Percentiles rank a stretch among this genome's conserved stretches.
Evolutionary conservation across 805 yeast species (phyloP).

Genomic region (Yarrowia sp.): DNA sequence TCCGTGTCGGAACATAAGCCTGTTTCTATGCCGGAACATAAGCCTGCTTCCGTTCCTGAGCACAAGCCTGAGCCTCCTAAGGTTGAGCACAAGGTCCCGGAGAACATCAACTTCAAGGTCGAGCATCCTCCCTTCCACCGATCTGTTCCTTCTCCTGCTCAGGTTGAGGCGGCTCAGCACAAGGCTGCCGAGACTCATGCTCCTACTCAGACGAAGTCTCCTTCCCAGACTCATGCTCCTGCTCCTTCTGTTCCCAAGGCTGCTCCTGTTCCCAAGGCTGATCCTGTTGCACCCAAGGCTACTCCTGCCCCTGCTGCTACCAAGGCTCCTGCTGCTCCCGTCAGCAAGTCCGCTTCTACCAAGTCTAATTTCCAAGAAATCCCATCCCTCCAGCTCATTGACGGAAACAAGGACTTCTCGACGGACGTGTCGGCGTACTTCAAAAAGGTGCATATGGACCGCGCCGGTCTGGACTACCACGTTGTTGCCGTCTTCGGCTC

Average conservation of each 20-base stretch:
- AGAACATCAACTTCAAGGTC: no score
- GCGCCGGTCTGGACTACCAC: slow-evolving; percentile 73
- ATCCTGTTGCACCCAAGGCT: background rate
- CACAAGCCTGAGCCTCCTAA: background rate
- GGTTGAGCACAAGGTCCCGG: no score
- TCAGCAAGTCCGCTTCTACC: no score
- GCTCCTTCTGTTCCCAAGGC: background rate
- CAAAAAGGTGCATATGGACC: slow-evolving; percentile 39
- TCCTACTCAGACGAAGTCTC: background rate
- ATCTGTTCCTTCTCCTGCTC: no score
- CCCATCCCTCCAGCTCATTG: slow-evolving; percentile 57
- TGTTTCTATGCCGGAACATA: background rate
- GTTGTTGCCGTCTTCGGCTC: slow-evolving; percentile 95
- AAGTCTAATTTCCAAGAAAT: no score
- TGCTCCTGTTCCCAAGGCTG: background rate
- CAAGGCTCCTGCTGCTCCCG: background rate
- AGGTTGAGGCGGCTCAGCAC: no score
- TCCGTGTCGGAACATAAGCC: background rate
- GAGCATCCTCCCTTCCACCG: no score
- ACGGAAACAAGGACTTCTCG: slow-evolving; percentile 58
- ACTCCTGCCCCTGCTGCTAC: background rate
- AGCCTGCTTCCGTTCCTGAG: background rate
- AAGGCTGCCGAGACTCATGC: no score
- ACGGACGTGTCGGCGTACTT: slow-evolving; percentile 40
- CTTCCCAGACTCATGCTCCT: background rate